These are phyloP conservation scores for Dactylellina parvicollis DNA, from an alignment of 2,329 filamentous ascomycete genomes.

Conservation along the genomic window DNA sequence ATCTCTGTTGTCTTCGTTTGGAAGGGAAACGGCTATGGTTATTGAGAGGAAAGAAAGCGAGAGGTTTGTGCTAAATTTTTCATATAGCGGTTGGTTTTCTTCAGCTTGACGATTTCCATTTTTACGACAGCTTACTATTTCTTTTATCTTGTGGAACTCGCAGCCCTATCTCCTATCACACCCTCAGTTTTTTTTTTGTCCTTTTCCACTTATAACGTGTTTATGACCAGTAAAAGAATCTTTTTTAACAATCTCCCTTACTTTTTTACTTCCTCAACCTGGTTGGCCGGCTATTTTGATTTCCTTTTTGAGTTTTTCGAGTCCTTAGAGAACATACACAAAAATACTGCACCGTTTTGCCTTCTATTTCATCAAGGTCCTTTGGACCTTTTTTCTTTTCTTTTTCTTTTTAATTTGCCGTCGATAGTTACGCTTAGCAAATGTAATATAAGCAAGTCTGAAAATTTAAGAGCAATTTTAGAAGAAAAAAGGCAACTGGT, in stretches of 20 bases:
- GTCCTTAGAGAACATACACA: constrained; percentile 6
- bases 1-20: not conserved
- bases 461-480: not conserved
- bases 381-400: not conserved
- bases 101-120: not conserved
- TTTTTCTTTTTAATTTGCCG: not conserved
- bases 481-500: not conserved
- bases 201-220: constrained; percentile 1
- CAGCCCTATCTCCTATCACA: not conserved
- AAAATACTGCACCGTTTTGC: no score
- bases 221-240: constrained; percentile 1
- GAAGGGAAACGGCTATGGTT: not conserved
- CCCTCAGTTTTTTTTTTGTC: no score
- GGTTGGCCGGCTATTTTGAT: constrained; percentile 16
- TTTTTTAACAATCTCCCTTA: constrained; percentile 1
- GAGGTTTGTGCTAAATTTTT: constrained; percentile 9
- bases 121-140: not conserved
- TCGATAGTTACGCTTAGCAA: not conserved
- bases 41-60: not conserved
- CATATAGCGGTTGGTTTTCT: constrained; percentile 9
- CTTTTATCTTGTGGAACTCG: not conserved
- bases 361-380: no score
- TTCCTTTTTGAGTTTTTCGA: constrained; percentile 3
- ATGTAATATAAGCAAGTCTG: constrained; percentile 15
- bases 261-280: not conserved